Conservation (phyloP, 2,329 filamentous ascomycete genomes). For the Sclerotinia minor region DNA sequence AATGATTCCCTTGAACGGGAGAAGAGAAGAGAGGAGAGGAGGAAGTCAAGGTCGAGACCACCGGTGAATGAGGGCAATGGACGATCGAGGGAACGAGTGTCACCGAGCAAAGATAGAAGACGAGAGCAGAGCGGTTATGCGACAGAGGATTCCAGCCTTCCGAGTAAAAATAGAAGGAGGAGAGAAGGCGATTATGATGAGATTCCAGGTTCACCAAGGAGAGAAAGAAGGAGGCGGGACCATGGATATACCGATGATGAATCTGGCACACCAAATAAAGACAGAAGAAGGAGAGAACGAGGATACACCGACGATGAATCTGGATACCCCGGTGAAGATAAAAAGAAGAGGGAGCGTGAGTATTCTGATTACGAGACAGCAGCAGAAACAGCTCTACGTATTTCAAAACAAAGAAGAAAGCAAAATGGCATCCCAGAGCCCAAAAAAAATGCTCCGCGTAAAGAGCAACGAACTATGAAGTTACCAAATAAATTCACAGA, state of each 20-base stretch:
- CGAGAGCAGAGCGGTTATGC: constrained; percentile 17
- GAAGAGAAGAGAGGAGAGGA: constrained; percentile 31
- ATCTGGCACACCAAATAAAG: constrained; percentile 2
- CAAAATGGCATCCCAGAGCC: constrained; percentile 9
- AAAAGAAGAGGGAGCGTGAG: not conserved
- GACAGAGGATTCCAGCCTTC: constrained; percentile 14
- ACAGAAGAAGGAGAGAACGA: constrained; percentile 9
- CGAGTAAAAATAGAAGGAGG: constrained; percentile 8
- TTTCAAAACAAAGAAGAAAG: constrained; percentile 9
- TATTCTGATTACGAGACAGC: constrained; percentile 14
- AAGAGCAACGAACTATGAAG: constrained; percentile 11
- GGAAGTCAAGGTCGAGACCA: constrained; percentile 49
- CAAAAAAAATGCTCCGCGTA: constrained; percentile 15
- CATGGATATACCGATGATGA: constrained; percentile 20
- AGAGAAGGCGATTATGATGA: constrained; percentile 19
- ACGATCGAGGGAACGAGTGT: constrained; percentile 61
- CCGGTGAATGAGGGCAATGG: constrained; percentile 66
- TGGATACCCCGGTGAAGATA: constrained; percentile 8
- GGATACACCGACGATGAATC: constrained; percentile 19
- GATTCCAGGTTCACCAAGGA: constrained; percentile 18
- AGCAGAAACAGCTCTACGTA: constrained; percentile 9
- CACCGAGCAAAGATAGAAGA: constrained; percentile 16
- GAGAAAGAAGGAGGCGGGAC: constrained; percentile 13
- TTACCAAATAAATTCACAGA: constrained; percentile 29
- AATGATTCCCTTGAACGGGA: constrained; percentile 38